Percentiles rank a stretch among this genome's conserved stretches.
Conservation (phyloP, 371 early-diverging fungal species). For the Funneliformis caledonium region DNA sequence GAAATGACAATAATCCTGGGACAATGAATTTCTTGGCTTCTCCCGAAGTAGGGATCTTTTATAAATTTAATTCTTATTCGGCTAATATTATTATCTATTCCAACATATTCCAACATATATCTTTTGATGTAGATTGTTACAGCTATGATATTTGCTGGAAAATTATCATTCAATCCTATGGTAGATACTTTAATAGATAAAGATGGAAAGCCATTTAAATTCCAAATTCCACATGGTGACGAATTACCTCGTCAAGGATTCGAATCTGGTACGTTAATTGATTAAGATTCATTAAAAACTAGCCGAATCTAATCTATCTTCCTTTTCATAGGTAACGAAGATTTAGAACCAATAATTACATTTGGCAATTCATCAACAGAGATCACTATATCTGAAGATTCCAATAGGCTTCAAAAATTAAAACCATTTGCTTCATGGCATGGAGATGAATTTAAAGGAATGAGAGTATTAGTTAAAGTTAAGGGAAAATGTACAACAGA, state of each 20-base stretch:
- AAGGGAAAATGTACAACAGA: slow-evolving; percentile 98
- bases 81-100: neutral
- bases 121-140: slow-evolving; percentile 74
- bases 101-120: too few relatives aligned
- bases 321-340: neutral
- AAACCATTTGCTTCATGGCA: slow-evolving; percentile 81
- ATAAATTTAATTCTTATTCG: neutral
- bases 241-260: slow-evolving; percentile 89
- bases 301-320: neutral
- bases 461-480: slow-evolving; percentile 87
- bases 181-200: slow-evolving; percentile 77
- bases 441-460: slow-evolving; percentile 77
- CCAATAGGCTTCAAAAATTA: slow-evolving; percentile 85
- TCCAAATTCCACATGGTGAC: slow-evolving; percentile 82
- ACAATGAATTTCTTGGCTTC: slow-evolving; percentile 95
- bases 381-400: slow-evolving; percentile 64
- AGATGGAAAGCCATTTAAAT: slow-evolving; percentile 76
- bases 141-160: slow-evolving; percentile 90
- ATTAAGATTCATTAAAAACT: neutral
- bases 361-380: slow-evolving; percentile 38
- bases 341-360: slow-evolving; percentile 54
- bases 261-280: slow-evolving; percentile 66
- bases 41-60: slow-evolving; percentile 63
- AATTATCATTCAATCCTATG: slow-evolving; percentile 89
- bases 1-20: slow-evolving; percentile 94